Conservation (phyloP, 73 alveolate genomes). For the Breviolum minutum region DNA sequence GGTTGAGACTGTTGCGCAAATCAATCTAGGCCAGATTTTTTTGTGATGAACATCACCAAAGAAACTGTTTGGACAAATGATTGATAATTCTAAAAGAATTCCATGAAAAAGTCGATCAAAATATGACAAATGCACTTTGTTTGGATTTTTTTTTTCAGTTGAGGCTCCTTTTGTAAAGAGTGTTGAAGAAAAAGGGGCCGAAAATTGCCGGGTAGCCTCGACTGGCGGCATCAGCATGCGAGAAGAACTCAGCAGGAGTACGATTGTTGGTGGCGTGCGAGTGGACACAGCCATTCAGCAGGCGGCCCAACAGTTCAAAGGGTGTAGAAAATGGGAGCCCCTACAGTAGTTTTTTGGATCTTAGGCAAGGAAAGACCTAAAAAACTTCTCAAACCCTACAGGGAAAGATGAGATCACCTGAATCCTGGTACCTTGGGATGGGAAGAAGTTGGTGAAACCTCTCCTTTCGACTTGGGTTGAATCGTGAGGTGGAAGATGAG, state of each 20-base stretch:
- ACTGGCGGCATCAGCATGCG: background rate
- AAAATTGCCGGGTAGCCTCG: too few relatives aligned
- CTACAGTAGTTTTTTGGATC: too few relatives aligned
- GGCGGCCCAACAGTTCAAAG: background rate
- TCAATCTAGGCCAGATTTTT: too few relatives aligned
- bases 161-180: too few relatives aligned
- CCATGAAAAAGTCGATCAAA: too few relatives aligned
- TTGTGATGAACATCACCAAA: too few relatives aligned
- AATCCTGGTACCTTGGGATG: background rate
- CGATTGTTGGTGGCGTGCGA: conserved; percentile 27
- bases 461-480: background rate
- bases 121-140: too few relatives aligned
- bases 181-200: too few relatives aligned
- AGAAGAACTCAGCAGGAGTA: conserved; percentile 25
- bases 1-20: too few relatives aligned
- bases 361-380: background rate
- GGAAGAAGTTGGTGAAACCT: background rate
- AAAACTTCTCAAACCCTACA: background rate
- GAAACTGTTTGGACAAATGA: too few relatives aligned
- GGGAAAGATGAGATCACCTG: background rate
- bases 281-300: conserved; percentile 63
- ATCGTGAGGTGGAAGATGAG: conserved; percentile 55
- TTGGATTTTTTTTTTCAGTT: too few relatives aligned
- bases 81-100: too few relatives aligned
- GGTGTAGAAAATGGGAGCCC: background rate